phyloP scores from a whole-genome alignment of 169 alveolate genomes.

The Plasmodium cynomolgi region DNA sequence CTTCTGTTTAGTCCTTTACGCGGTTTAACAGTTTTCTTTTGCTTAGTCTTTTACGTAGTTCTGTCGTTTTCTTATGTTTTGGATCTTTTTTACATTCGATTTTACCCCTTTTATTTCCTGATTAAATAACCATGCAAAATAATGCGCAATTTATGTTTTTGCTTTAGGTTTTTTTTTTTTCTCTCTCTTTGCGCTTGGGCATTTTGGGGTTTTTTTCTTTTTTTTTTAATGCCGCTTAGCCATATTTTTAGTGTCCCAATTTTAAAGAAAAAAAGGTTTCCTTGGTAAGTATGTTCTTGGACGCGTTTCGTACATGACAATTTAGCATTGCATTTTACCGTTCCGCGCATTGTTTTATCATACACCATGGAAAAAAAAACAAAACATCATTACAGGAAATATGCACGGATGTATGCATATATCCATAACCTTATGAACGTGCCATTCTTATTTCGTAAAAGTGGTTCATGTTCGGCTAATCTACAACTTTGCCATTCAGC shows the following conservation, averaged over 20 bases:
- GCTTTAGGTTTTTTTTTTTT: background rate
- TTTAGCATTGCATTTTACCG: background rate
- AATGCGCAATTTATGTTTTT: background rate
- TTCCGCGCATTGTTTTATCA: background rate
- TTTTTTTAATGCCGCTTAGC: background rate
- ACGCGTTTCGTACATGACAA: background rate
- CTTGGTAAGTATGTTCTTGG: background rate
- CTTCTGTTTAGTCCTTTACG: background rate
- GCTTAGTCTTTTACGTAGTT: background rate
- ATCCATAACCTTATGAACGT: background rate
- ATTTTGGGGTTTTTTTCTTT: background rate
- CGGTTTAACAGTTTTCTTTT: background rate
- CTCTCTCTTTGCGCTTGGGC: background rate
- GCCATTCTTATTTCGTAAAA: background rate
- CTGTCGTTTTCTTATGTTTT: background rate
- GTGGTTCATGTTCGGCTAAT: background rate
- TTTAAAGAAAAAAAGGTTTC: background rate
- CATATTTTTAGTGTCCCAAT: background rate
- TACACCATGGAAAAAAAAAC: background rate
- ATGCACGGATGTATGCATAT: background rate
- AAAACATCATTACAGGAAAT: background rate
- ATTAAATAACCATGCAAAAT: background rate
- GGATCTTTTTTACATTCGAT: background rate
- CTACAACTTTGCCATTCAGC: background rate
- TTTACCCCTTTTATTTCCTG: background rate